Base-by-base conservation (phyloP, 805 yeast species). In the Candida saitoana region DNA sequence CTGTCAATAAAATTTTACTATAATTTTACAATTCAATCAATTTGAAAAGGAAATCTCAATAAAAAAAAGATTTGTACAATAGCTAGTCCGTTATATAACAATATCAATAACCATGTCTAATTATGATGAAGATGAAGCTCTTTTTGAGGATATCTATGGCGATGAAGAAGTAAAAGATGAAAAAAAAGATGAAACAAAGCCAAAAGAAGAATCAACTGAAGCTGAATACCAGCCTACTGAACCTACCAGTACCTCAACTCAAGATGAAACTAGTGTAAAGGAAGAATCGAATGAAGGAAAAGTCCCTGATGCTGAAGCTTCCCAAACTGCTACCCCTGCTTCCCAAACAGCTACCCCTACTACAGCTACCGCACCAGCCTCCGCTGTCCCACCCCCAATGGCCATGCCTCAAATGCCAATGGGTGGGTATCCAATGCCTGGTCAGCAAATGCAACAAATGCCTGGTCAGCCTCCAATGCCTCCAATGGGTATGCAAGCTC, bases 101-200 rank as follows among this genome's bases (percentile, higher is more conserved):
- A 5, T 22, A 22, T 7, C 16, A 29, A 40, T 39, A 35, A 44
- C 14, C 45, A 62, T 62, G 67, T 62, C 67, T 30, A 46, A 51
- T 36, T 77, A 84, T 47, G 96, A 88, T 67, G 96, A 89, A 69
- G 97, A 90, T 67, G 96, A 89, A 63, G 91, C 87, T 56, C 82
- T 86, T 62, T 90, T 90, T 65, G 95, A 89, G 67, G 96, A 90
- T 62, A 87, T 90, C 67, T 90, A 90, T 16, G 46, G 47, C 9
- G 49, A 40, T 14, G 49, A 46, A 20, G 45, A 46, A 14, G 40
- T 24, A 16, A 35, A 39, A 19, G 30, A 41, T 18, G 39, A 27
- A 25, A 41, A 39, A 20, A 38, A 33, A 50, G 34, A 48, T 52
- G 32, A 46, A 43, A 16, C 46, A 45, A 14, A 48, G 51, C 36